Evolutionary conservation across 2,329 filamentous ascomycete species (phyloP).

Genomic region (Diaporthe nobilis): DNA sequence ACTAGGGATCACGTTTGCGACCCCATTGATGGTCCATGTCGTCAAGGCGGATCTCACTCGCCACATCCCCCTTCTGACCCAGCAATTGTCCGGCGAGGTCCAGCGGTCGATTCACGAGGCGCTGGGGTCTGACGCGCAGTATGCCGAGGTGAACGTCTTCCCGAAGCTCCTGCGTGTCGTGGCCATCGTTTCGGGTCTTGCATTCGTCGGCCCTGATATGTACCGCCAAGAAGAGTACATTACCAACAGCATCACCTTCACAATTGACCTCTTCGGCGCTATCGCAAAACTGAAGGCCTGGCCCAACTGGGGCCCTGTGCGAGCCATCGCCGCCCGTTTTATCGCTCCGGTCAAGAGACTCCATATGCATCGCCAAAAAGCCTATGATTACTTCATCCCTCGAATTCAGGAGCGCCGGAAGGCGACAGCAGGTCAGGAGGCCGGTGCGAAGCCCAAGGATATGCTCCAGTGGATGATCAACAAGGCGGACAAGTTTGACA

Average conservation of each 20-base stretch:
- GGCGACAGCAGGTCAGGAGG: conserved; percentile 1
- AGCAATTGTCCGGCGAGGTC: conserved; percentile 51
- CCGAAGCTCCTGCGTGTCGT: conserved; percentile 59
- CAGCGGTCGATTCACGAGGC: conserved; percentile 49
- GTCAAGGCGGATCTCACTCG: conserved; percentile 23
- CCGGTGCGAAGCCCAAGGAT: conserved; percentile 55
- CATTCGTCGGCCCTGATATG: conserved; percentile 63
- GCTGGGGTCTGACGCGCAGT: conserved; percentile 54
- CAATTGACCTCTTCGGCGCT: conserved; percentile 58
- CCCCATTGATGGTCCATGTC: conserved; percentile 21
- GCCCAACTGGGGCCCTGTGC: conserved; percentile 18
- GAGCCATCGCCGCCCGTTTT: background rate
- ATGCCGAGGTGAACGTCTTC: conserved; percentile 57
- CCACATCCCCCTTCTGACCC: conserved; percentile 11
- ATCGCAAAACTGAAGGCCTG: conserved; percentile 46
- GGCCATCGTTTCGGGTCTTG: conserved; percentile 59
- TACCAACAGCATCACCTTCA: conserved; percentile 62
- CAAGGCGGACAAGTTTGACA: conserved; percentile 17
- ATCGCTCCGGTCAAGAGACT: conserved; percentile 14
- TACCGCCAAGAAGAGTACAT: conserved; percentile 60
- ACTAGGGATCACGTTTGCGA: conserved; percentile 17
- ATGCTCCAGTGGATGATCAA: conserved; percentile 62
- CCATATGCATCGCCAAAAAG: conserved; percentile 6
- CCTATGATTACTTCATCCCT: conserved; percentile 6
- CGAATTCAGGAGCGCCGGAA: conserved; percentile 16